Evolutionary conservation across 805 yeast species (phyloP).

Genomic region (Wickerhamiella shivajii): DNA sequence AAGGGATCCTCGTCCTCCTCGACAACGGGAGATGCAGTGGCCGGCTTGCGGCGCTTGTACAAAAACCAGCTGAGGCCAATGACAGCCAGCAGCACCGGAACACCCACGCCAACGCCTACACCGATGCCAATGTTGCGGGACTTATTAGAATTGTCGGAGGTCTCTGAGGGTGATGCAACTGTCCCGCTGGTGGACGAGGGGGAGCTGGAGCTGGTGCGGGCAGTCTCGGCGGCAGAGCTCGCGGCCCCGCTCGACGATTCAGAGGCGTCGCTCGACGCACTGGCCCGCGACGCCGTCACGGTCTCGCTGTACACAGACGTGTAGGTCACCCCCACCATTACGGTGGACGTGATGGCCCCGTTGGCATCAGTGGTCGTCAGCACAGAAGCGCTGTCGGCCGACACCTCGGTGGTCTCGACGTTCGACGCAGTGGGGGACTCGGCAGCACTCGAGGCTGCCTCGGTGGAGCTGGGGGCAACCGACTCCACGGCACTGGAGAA

Average conservation of each 20-base stretch:
- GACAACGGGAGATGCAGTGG: conserved; percentile 7
- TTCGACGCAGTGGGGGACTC: too few species aligned
- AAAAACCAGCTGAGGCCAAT: conserved; percentile 13
- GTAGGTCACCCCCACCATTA: conserved; percentile 3
- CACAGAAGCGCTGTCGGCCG: too few species aligned
- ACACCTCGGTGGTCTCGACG: too few species aligned
- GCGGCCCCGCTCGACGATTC: background rate
- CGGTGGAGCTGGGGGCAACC: too few species aligned
- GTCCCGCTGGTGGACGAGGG: conserved; percentile 3
- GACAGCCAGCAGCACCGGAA: conserved; percentile 37
- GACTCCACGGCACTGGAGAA: too few species aligned
- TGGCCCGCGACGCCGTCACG: background rate
- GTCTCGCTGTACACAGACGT: conserved; percentile 3
- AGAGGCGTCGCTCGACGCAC: background rate
- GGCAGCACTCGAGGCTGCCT: too few species aligned
- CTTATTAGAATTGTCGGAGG: conserved; percentile 6
- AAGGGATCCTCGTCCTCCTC: conserved; percentile 24
- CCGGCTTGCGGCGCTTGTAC: conserved; percentile 14
- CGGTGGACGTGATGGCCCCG: conserved; percentile 3
- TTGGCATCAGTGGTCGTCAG: background rate
- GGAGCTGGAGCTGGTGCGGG: background rate
- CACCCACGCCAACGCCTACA: conserved; percentile 57
- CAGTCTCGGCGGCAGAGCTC: background rate
- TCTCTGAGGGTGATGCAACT: conserved; percentile 2
- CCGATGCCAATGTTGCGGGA: conserved; percentile 43